Conservation (phyloP, 148 eudicot species). For the Heliamphora exappendiculata region DNA sequence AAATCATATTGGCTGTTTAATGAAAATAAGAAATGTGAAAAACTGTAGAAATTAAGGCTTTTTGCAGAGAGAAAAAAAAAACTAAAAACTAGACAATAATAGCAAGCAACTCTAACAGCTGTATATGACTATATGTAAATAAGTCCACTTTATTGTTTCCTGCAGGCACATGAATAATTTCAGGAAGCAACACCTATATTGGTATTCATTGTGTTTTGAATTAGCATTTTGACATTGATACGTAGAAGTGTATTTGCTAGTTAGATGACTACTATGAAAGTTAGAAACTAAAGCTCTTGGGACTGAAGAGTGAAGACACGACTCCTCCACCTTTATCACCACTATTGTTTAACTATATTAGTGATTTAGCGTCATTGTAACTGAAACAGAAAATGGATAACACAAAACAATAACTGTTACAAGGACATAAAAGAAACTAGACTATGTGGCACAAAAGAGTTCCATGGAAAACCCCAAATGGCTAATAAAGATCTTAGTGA, state of each 20-base stretch:
- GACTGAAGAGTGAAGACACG: not conserved
- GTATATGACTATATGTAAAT: not conserved
- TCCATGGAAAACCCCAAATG: not conserved
- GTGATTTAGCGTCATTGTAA: too few species aligned
- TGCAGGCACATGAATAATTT: not conserved
- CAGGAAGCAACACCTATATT: not conserved
- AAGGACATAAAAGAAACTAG: not conserved
- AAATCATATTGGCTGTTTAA: conserved; percentile 7
- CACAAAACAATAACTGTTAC: not conserved
- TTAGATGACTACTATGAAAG: not conserved
- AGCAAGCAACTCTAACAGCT: not conserved
- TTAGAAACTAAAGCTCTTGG: not conserved
- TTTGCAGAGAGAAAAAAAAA: not conserved
- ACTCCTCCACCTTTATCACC: not conserved
- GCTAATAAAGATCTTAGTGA: not conserved
- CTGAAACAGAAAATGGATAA: not conserved
- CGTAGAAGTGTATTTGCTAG: not conserved
- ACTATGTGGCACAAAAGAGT: not conserved
- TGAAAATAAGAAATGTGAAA: not conserved
- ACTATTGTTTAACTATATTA: too few species aligned
- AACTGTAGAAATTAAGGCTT: not conserved
- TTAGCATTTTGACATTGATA: not conserved
- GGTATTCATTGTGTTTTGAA: not conserved
- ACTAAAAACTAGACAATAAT: not conserved
- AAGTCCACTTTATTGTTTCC: not conserved